Conservation (phyloP, 148 eudicot species). For the Spergularia bocconei region DNA sequence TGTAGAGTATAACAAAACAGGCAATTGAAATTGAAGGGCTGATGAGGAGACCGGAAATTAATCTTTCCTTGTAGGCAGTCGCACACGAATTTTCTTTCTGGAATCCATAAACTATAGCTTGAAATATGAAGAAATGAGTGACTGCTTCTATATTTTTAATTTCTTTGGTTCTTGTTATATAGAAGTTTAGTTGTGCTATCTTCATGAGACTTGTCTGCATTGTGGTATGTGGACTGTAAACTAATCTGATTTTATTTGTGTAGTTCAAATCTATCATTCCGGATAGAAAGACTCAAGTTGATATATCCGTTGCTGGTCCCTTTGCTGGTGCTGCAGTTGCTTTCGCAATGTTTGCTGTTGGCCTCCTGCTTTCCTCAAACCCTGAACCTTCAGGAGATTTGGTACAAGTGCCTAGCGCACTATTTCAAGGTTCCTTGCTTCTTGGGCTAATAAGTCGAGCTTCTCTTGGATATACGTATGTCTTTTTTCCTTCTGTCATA, state of each 20-base stretch:
- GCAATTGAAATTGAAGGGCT: not conserved
- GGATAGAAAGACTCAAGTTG: slow-evolving; percentile 80
- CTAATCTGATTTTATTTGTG: slow-evolving; percentile 27
- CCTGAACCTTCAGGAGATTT: slow-evolving; percentile 72
- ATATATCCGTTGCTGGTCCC: slow-evolving; percentile 93
- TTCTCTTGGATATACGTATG: slow-evolving; percentile 85
- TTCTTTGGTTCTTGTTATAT: not conserved
- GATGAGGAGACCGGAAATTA: not conserved
- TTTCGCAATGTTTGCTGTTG: slow-evolving; percentile 85
- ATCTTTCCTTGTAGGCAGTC: not conserved
- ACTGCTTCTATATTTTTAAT: too few species aligned
- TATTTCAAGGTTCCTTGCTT: slow-evolving; percentile 97
- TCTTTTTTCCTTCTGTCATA: slow-evolving; percentile 29
- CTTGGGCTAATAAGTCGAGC: slow-evolving; percentile 93
- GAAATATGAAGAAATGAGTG: not conserved
- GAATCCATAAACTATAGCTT: not conserved
- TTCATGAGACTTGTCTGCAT: not conserved
- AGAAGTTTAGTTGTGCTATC: not conserved
- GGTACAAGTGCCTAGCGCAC: slow-evolving; percentile 84
- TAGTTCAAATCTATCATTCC: slow-evolving; percentile 98
- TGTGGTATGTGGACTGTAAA: slow-evolving; percentile 5
- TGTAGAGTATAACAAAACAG: not conserved
- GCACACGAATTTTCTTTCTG: not conserved
- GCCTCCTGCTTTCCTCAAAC: slow-evolving; percentile 77
- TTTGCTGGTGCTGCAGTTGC: slow-evolving; percentile 87